Percentiles rank a stretch among this genome's conserved stretches.
Conservation (phyloP, 2,329 filamentous ascomycete genomes). For the Cadophora luteo-olivacea region DNA sequence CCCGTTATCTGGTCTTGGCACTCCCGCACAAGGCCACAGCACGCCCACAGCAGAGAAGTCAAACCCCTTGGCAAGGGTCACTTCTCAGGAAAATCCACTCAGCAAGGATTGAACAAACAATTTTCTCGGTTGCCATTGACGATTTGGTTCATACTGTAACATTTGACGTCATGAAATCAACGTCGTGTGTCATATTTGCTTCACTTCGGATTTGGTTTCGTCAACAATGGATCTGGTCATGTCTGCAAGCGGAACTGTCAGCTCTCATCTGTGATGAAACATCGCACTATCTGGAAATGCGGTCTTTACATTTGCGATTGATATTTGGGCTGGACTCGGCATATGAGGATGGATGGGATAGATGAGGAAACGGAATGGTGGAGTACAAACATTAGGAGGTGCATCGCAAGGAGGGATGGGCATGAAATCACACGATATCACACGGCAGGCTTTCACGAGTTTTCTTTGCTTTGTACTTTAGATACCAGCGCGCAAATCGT, state of each 20-base stretch:
- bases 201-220: neutral
- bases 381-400: slow-evolving; percentile 6
- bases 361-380: slow-evolving; percentile 6
- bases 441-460: slow-evolving; percentile 17
- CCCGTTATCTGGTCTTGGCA: slow-evolving; percentile 41
- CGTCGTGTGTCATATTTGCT: slow-evolving; percentile 4
- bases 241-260: neutral
- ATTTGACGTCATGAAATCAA: neutral
- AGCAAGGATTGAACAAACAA: slow-evolving; percentile 19
- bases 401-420: slow-evolving; percentile 6
- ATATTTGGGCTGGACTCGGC: neutral
- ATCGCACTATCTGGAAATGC: neutral
- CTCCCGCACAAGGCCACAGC: slow-evolving; percentile 25
- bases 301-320: neutral
- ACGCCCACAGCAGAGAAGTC: slow-evolving; percentile 17
- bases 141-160: neutral
- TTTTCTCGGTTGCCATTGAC: neutral
- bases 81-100: slow-evolving; percentile 23
- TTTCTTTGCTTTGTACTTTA: slow-evolving; percentile 9
- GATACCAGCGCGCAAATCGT: slow-evolving; percentile 3
- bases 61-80: slow-evolving; percentile 14
- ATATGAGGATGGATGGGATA: slow-evolving; percentile 19
- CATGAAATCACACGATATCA: slow-evolving; percentile 16
- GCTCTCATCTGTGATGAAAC: neutral
- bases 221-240: neutral